Conservation (phyloP, 2,329 filamentous ascomycete genomes). For the Penicillium sp. region DNA sequence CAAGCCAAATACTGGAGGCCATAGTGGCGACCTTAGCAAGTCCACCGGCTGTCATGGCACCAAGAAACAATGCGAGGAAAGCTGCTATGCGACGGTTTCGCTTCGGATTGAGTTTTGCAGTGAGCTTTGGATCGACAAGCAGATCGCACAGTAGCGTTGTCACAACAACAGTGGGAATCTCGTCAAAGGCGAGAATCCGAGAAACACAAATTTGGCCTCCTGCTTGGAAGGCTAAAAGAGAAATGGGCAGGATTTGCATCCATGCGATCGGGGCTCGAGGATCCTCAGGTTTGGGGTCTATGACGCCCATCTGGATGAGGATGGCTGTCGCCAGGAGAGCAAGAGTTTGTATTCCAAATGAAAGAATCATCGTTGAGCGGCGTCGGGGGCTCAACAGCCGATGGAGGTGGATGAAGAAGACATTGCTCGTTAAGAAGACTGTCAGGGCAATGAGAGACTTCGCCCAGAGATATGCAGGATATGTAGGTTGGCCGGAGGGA, state of each 20-base stretch:
- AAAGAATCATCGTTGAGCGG: slow-evolving; percentile 40
- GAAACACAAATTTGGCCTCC: slow-evolving; percentile 43
- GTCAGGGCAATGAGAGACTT: slow-evolving; percentile 44
- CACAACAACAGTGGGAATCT: slow-evolving; percentile 45
- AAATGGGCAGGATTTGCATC: slow-evolving; percentile 41
- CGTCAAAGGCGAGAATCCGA: slow-evolving; percentile 38
- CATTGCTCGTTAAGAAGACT: slow-evolving; percentile 39
- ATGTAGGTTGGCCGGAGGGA: slow-evolving; percentile 41
- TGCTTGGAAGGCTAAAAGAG: slow-evolving; percentile 42
- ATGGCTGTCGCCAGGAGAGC: slow-evolving; percentile 36
- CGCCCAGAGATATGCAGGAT: slow-evolving; percentile 43
- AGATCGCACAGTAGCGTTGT: slow-evolving; percentile 44
- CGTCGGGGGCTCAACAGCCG: slow-evolving; percentile 35
- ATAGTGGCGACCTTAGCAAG: slow-evolving; percentile 38
- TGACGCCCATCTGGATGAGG: slow-evolving; percentile 35
- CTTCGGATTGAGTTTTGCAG: slow-evolving; percentile 27
- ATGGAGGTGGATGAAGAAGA: slow-evolving; percentile 41
- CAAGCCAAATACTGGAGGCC: slow-evolving; percentile 43
- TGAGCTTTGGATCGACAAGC: slow-evolving; percentile 35
- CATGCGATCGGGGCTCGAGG: slow-evolving; percentile 35
- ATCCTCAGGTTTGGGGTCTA: slow-evolving; percentile 32
- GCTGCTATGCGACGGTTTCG: slow-evolving; percentile 38
- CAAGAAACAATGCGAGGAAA: slow-evolving; percentile 41
- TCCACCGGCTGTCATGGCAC: slow-evolving; percentile 43
- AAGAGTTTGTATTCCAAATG: slow-evolving; percentile 41